Evolutionary conservation across 306 rosid species (phyloP).

Genomic region (Medicago truncatula): MtrunA17r5.0-ANR NC_053045.1:49160001-49160500

Average conservation of each 20-base stretch:
- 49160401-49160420: no score
- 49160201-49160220: conserved; percentile 12
- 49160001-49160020: not conserved
- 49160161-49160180: conserved; percentile 90
- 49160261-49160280: not conserved
- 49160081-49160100: conserved; percentile 94
- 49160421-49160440: no score
- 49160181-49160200: conserved; percentile 93
- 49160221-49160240: conserved; percentile 27
- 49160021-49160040: conserved; percentile 18
- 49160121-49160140: conserved; percentile 84
- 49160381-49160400: no score
- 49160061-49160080: conserved; percentile 95
- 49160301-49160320: conserved; percentile 30
- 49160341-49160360: not conserved
- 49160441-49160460: not conserved
- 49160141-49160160: conserved; percentile 80
- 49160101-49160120: conserved; percentile 99
- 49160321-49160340: conserved; percentile 1
- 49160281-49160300: not conserved
- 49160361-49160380: not conserved
- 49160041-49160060: conserved; percentile 66
- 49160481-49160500: not conserved
- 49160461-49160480: not conserved
- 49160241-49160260: conserved; percentile 39